These are phyloP conservation scores for Camelina sativa DNA, from an alignment of 345 rosid genomes.

Conservation along the genomic window DNA sequence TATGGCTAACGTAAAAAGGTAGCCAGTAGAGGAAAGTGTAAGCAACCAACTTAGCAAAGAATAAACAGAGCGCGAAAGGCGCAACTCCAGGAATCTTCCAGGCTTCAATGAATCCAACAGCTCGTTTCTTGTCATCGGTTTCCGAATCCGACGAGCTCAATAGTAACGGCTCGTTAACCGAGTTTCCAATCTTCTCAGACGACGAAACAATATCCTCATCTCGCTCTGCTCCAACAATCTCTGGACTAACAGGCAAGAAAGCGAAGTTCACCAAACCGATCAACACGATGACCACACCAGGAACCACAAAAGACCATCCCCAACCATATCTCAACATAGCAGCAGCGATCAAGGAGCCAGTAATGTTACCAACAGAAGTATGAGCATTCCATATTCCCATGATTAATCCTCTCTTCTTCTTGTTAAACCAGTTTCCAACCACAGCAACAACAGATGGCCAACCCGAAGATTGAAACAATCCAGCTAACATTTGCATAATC, in stretches of 20 bases:
- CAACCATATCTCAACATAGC: slow-evolving; percentile 74
- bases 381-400: slow-evolving; percentile 97
- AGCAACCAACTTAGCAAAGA: slow-evolving; percentile 86
- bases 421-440: slow-evolving; percentile 87
- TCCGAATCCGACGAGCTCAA: slow-evolving; percentile 49
- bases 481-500: slow-evolving; percentile 68
- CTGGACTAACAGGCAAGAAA: slow-evolving; percentile 78
- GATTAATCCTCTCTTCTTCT: slow-evolving; percentile 80
- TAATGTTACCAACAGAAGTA: slow-evolving; percentile 84
- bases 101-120: slow-evolving; percentile 85
- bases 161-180: slow-evolving; percentile 52
- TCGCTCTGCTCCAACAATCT: slow-evolving; percentile 63
- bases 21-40: slow-evolving; percentile 95
- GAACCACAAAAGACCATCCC: slow-evolving; percentile 92
- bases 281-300: slow-evolving; percentile 64
- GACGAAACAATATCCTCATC: slow-evolving; percentile 51
- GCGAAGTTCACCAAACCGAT: slow-evolving; percentile 67
- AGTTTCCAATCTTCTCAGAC: slow-evolving; percentile 53
- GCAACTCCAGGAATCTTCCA: slow-evolving; percentile 91
- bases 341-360: slow-evolving; percentile 77
- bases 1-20: slow-evolving; percentile 89
- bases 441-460: slow-evolving; percentile 96
- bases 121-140: slow-evolving; percentile 47
- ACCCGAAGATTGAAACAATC: slow-evolving; percentile 86
- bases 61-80: slow-evolving; percentile 81